Percentiles rank a stretch among this genome's conserved stretches.
Conservation (phyloP, 2,329 filamentous ascomycete genomes). For the Botrytis paeoniae region DNA sequence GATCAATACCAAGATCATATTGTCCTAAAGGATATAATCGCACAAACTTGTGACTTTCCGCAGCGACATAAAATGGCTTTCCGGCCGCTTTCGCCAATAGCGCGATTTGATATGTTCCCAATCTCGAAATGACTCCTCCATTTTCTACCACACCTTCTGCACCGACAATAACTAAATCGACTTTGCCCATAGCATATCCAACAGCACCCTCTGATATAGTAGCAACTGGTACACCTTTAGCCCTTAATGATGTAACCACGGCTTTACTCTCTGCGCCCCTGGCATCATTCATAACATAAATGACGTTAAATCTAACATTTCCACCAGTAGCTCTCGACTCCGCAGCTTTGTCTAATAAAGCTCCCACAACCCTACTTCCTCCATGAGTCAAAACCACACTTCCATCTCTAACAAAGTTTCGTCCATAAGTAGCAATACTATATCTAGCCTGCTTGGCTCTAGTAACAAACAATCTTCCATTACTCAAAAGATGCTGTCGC, state of each 20-base stretch:
- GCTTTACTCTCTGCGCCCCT: slow-evolving; percentile 60
- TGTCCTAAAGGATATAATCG: slow-evolving; percentile 80
- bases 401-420: slow-evolving; percentile 74
- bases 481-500: slow-evolving; percentile 77
- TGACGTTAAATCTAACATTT: slow-evolving; percentile 72
- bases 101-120: slow-evolving; percentile 85
- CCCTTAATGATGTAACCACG: slow-evolving; percentile 68
- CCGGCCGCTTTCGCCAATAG: slow-evolving; percentile 66
- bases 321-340: slow-evolving; percentile 54
- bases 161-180: slow-evolving; percentile 65
- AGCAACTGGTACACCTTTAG: slow-evolving; percentile 76
- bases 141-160: slow-evolving; percentile 91
- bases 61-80: slow-evolving; percentile 83
- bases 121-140: slow-evolving; percentile 83
- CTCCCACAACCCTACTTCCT: slow-evolving; percentile 78
- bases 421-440: slow-evolving; percentile 76
- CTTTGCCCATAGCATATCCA: slow-evolving; percentile 73
- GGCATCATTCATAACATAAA: slow-evolving; percentile 67
- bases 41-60: slow-evolving; percentile 96
- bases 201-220: slow-evolving; percentile 73
- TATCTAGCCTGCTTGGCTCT: slow-evolving; percentile 82
- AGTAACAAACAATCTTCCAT: slow-evolving; percentile 81
- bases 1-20: slow-evolving; percentile 75
- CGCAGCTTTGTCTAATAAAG: slow-evolving; percentile 70
- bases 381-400: slow-evolving; percentile 87